These are phyloP conservation scores for Punica granatum DNA, from an alignment of 345 rosid genomes.

Conservation along the genomic window DNA sequence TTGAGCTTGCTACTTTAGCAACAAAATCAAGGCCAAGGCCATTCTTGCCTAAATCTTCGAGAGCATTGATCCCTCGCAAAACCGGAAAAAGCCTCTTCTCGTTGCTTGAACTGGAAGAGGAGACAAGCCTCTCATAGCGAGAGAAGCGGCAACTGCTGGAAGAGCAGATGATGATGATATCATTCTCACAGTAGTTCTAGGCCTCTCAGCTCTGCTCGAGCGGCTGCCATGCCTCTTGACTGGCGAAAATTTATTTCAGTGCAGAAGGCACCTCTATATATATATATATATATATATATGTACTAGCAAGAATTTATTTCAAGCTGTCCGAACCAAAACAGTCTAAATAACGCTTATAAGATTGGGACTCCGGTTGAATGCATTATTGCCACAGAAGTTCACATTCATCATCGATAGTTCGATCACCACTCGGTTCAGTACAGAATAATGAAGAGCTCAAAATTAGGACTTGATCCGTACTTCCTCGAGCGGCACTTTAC, in stretches of 20 bases:
- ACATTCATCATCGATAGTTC: too few species aligned
- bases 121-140: slow-evolving; percentile 40
- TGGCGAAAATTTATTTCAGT: too few species aligned
- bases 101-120: slow-evolving; percentile 25
- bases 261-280: too few species aligned
- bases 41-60: slow-evolving; percentile 28
- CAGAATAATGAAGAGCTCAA: neutral
- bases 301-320: too few species aligned
- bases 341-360: too few species aligned
- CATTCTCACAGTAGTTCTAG: slow-evolving; percentile 40
- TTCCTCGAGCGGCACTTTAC: slow-evolving; percentile 33
- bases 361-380: too few species aligned
- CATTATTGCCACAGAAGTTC: too few species aligned
- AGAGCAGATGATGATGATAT: slow-evolving; percentile 31
- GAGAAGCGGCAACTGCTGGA: slow-evolving; percentile 26
- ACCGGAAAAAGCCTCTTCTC: slow-evolving; percentile 51
- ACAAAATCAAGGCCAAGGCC: slow-evolving; percentile 30
- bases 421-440: neutral
- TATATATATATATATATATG: too few species aligned
- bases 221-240: slow-evolving; percentile 33
- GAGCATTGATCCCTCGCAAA: slow-evolving; percentile 41
- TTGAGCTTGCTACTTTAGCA: slow-evolving; percentile 29
- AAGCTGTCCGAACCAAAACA: too few species aligned
- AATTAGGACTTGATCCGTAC: slow-evolving; percentile 6
- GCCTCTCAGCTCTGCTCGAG: slow-evolving; percentile 35